Conservation (phyloP, 179 eudicot genomes). For the Silene noctiflora region DNA sequence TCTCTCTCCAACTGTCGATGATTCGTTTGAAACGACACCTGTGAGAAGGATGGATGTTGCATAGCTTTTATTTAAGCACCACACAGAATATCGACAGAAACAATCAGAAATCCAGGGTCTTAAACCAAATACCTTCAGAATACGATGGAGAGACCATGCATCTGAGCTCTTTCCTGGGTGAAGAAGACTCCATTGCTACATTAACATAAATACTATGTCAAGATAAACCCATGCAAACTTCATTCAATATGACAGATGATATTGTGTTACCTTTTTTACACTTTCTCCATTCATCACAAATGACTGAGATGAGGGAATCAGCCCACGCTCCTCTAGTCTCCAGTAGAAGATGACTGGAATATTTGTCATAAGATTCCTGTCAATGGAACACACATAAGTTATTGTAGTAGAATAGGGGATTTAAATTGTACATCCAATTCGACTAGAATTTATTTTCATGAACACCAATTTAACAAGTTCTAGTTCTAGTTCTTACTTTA, state of each 20-base stretch:
- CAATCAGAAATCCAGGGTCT: slow-evolving; percentile 3
- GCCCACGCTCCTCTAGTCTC: slow-evolving; percentile 79
- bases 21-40: slow-evolving; percentile 59
- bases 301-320: slow-evolving; percentile 60
- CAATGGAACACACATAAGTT: slow-evolving; percentile 19
- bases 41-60: slow-evolving; percentile 21
- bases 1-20: slow-evolving; percentile 77
- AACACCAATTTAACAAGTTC: neutral
- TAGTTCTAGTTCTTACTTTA: slow-evolving; percentile 42
- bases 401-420: neutral
- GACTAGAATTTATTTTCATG: neutral
- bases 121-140: slow-evolving; percentile 41
- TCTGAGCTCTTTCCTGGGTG: slow-evolving; percentile 78
- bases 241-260: slow-evolving; percentile 4
- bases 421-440: neutral
- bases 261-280: slow-evolving; percentile 73
- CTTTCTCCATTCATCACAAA: slow-evolving; percentile 88
- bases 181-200: slow-evolving; percentile 83
- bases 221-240: slow-evolving; percentile 8
- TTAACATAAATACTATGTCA: slow-evolving; percentile 15
- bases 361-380: slow-evolving; percentile 58
- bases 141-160: slow-evolving; percentile 49
- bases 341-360: slow-evolving; percentile 45
- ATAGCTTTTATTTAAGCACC: slow-evolving; percentile 12
- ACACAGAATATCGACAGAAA: slow-evolving; percentile 6